phyloP scores from a whole-genome alignment of 441 rosid species.

The Arabidopsis hybrid region DNA sequence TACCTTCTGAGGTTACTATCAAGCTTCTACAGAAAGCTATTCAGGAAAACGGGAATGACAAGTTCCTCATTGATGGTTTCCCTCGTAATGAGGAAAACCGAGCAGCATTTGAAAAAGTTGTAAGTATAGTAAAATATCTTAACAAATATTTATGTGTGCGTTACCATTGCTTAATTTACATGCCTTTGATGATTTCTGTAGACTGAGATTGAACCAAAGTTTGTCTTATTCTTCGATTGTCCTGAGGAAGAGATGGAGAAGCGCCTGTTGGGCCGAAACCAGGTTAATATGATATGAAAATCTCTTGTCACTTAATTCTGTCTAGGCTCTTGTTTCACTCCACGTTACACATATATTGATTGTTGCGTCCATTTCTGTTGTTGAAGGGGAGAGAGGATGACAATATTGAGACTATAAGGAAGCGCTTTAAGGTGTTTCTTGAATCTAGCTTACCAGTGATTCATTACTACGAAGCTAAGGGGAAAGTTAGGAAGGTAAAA shows the following conservation, averaged over 20 bases:
- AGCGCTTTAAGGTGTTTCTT: constrained; percentile 57
- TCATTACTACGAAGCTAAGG: constrained; percentile 53
- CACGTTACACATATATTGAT: constrained; percentile 4
- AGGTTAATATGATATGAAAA: constrained; percentile 41
- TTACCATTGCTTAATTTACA: not conserved
- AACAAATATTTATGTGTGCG: not conserved
- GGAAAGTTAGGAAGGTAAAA: constrained; percentile 57
- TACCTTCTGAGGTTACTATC: constrained; percentile 62
- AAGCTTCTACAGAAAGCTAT: constrained; percentile 64
- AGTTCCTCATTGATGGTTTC: constrained; percentile 64
- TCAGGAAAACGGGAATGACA: constrained; percentile 52
- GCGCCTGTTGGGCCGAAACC: constrained; percentile 57
- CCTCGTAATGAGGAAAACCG: constrained; percentile 67
- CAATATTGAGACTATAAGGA: constrained; percentile 58
- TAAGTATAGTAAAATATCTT: constrained; percentile 27
- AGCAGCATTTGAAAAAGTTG: constrained; percentile 57
- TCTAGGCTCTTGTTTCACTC: not conserved
- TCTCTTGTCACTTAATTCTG: not conserved
- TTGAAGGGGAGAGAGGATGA: constrained; percentile 65
- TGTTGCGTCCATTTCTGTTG: constrained; percentile 8
- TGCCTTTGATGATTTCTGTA: constrained; percentile 33
- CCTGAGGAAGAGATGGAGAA: constrained; percentile 59
- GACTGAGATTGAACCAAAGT: constrained; percentile 60
- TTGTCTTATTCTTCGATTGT: constrained; percentile 60
- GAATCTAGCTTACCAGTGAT: constrained; percentile 60